Base-by-base conservation (phyloP, 768 basidiomycete species). In the Rhizopogon vinicolor region DNA sequence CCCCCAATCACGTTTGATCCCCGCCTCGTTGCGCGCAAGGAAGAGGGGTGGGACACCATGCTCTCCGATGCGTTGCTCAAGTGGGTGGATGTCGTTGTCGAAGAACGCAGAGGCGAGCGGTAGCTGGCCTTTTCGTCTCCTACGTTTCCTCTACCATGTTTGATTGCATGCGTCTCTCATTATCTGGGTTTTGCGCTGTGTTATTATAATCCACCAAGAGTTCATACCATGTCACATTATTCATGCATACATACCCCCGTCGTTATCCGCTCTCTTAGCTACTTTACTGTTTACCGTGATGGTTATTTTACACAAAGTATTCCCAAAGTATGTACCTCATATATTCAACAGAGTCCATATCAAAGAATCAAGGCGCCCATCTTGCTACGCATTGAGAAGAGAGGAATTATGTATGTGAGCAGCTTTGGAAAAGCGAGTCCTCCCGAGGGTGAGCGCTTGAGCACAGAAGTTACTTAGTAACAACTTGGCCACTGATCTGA, bases 1-100 rank as follows among this genome's bases (percentile, higher is more conserved):
- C 74, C 78, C 0, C 74, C 80, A 0, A 68, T 90, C 31, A 53
- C 76, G 5, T 94, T 96, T 58, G 91, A 94, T 63, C 83, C 89
- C 0, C 79, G 80, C 44, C 68, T 84, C 2, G 81, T 94, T 2
- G 93, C 91, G 29, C 76, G 82, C 55, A 82, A 77, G 54, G 91
- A 88, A 10, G 77, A 79, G 0, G 91, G 88, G 0, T 96, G 93
- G 93, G 86, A 91, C 54, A 73, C 74, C 25, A 91, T 93, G 87
- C 75, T 96, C 5, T 84, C 88, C 65, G 62, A 62, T 19, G 77
- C 82, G 0, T 70, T 93, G 10, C 45, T 80, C 41, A 72, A 76
- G 37, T 95, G 93, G 93, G 75, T 85, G 53, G 74, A 76, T 22
- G 83, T 78, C 29, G 85, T 86, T 7, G 80, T 91, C 3, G 79